Percentiles rank a stretch among this genome's conserved stretches.
Conservation (phyloP, 2,329 filamentous ascomycete genomes). For the Calonectria naviculata region DNA sequence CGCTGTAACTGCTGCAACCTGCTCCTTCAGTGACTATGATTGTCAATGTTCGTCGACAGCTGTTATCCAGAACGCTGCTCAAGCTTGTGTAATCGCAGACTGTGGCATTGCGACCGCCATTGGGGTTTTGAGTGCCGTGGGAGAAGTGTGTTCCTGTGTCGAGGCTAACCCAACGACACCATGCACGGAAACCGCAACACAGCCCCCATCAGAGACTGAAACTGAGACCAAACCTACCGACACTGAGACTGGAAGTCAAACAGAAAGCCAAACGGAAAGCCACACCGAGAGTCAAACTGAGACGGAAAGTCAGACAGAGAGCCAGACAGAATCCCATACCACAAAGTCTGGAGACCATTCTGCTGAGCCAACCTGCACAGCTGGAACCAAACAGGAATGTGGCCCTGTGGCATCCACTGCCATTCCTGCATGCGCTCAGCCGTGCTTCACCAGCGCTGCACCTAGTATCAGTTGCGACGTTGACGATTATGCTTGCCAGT, state of each 20-base stretch:
- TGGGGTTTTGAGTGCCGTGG: slow-evolving; percentile 33
- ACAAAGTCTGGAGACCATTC: neutral
- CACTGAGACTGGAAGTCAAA: neutral
- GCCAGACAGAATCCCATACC: neutral
- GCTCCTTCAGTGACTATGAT: slow-evolving; percentile 34
- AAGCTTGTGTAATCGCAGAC: slow-evolving; percentile 35
- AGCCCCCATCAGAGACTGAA: slow-evolving; percentile 4
- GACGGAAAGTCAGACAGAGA: neutral
- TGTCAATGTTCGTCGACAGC: slow-evolving; percentile 38
- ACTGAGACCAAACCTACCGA: neutral
- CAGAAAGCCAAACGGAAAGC: neutral
- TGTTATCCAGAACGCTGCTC: slow-evolving; percentile 35
- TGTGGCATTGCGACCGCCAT: slow-evolving; percentile 32
- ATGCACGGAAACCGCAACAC: slow-evolving; percentile 17
- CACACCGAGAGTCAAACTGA: neutral
- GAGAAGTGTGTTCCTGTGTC: slow-evolving; percentile 38
- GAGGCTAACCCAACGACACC: slow-evolving; percentile 34
- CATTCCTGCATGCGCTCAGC: slow-evolving; percentile 41
- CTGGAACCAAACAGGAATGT: slow-evolving; percentile 34
- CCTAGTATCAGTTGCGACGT: slow-evolving; percentile 40
- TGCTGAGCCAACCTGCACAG: slow-evolving; percentile 17
- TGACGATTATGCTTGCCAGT: slow-evolving; percentile 43
- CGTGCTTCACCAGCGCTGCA: slow-evolving; percentile 42
- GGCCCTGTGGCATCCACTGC: slow-evolving; percentile 39
- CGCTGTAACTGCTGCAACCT: slow-evolving; percentile 34